Base-by-base conservation (phyloP, 2,329 filamentous ascomycete species). In the Aspergillus fischeri region DNA sequence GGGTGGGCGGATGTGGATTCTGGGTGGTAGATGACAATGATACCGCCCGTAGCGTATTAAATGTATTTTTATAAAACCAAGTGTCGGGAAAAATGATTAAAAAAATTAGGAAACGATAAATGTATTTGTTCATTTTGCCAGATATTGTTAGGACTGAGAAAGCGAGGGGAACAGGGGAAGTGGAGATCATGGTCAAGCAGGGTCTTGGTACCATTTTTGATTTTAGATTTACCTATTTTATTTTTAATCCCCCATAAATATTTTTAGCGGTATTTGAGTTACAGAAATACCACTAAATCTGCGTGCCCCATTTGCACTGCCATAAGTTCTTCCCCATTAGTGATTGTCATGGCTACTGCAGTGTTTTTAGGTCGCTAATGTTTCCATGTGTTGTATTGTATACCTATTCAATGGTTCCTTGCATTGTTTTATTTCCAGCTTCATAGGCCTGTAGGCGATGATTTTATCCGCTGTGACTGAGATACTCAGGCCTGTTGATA, bases 11-110 rank as follows among this genome's bases (percentile, higher is more conserved):
- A 41, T 44, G 51, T 58, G 54, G 59, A 51, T 52, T 55, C 44
- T 49, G 25, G 54, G 52, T 56, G 55, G 57, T 60, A 56, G 57
- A 60, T 60, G 60, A 49, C 55, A 57, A 58, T 50, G 57, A 60
- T 59, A 32, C 60, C 59, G 45, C 61, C 57, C 42, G 57, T 53
- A 51, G 60, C 42, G 24, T 59, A 52, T 25, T 53, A 53, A 51
- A 45, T 42, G 45, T 60, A 54, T 14, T 51, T 17, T 7, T 53
- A 49, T 7, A 49, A 41, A 41, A 42, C 42, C 42, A 49, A 51
- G 47, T 7, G 44, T 47, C 11, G 29, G 20, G 14, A 3, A 35
- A 35, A 51, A 25, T 21, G 14, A 17, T 50, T 25, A 32, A 51
- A 51, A 14, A 41, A 51, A 51, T 3, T 24, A 9, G 4, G 25